phyloP scores from a whole-genome alignment of 1,284 basidiomycete species.

The Pseudozyma flocculosa region DNA sequence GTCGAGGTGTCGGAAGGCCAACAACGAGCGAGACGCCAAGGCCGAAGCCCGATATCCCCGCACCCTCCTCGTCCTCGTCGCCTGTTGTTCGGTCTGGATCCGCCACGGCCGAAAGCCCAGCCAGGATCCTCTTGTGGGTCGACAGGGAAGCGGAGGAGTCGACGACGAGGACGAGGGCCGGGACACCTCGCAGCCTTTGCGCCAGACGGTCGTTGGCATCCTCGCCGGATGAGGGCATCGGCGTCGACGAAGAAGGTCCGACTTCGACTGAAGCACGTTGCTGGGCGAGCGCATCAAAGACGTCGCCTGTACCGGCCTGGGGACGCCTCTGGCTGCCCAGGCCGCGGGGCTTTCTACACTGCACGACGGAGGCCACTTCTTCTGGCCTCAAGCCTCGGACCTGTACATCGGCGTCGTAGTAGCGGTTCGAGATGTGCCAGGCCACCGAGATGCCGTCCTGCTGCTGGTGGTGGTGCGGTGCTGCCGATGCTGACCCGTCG shows the following conservation, averaged over 20 bases:
- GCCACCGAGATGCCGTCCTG: slow-evolving; percentile 14
- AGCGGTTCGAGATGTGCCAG: slow-evolving; percentile 44
- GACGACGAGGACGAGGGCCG: background rate
- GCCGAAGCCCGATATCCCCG: slow-evolving; percentile 7
- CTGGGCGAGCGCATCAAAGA: background rate
- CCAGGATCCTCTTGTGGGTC: slow-evolving; percentile 23
- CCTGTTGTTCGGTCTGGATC: slow-evolving; percentile 6
- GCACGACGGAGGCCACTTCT: background rate
- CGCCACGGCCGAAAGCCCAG: slow-evolving; percentile 14
- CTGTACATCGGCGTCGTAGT: slow-evolving; percentile 42
- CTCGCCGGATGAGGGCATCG: background rate
- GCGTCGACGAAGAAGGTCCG: background rate
- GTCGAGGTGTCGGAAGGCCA: slow-evolving; percentile 2
- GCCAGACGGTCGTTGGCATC: background rate
- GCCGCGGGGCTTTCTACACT: background rate
- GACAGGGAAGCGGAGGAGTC: slow-evolving; percentile 7
- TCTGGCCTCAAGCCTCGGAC: background rate
- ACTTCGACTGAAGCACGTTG: no score
- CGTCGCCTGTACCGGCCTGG: no score
- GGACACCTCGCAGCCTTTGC: background rate
- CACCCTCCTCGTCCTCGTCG: background rate
- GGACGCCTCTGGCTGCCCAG: no score
- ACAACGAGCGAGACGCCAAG: slow-evolving; percentile 18
- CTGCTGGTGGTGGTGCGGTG: no score
- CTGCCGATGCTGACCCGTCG: slow-evolving; percentile 3